These are phyloP conservation scores for Chimonanthus salicifolius DNA, from an alignment of 164 flowering plant species.

Conservation along the genomic window DNA sequence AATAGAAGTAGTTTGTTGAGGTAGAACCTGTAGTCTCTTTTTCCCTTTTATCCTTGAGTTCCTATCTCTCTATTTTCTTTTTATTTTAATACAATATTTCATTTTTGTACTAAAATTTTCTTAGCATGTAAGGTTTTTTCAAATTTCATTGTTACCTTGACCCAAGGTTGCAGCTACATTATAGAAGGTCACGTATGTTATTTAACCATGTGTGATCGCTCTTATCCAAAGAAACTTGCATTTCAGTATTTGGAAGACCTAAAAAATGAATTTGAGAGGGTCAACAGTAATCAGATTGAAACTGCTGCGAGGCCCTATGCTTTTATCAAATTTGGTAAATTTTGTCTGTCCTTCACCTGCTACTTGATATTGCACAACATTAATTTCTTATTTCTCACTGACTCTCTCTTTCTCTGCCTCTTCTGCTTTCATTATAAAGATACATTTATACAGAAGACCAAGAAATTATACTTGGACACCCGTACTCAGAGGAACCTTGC, in stretches of 20 bases:
- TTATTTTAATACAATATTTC: no score
- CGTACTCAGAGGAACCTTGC: constrained; percentile 79
- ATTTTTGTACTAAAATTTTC: background rate
- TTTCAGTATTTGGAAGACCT: constrained; percentile 88
- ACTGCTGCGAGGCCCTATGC: constrained; percentile 95
- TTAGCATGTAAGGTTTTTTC: background rate
- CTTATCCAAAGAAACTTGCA: constrained; percentile 93
- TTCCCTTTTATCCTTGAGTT: no score
- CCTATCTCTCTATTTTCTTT: no score
- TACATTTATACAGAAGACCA: constrained; percentile 86
- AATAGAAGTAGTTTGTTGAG: no score
- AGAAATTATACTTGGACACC: constrained; percentile 83
- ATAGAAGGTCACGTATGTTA: constrained; percentile 92
- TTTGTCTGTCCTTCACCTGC: background rate
- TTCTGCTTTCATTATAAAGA: constrained; percentile 33
- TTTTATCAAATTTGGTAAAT: constrained; percentile 76
- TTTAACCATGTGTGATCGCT: constrained; percentile 87
- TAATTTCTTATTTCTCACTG: background rate
- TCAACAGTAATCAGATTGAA: constrained; percentile 79
- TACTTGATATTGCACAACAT: background rate
- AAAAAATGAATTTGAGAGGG: constrained; percentile 86
- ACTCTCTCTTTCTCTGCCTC: background rate
- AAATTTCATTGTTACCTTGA: constrained; percentile 36
- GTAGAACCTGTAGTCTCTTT: no score
- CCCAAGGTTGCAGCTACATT: constrained; percentile 52